Conservation (phyloP, 2,329 filamentous ascomycete genomes). For the Massarina eburnea region DNA sequence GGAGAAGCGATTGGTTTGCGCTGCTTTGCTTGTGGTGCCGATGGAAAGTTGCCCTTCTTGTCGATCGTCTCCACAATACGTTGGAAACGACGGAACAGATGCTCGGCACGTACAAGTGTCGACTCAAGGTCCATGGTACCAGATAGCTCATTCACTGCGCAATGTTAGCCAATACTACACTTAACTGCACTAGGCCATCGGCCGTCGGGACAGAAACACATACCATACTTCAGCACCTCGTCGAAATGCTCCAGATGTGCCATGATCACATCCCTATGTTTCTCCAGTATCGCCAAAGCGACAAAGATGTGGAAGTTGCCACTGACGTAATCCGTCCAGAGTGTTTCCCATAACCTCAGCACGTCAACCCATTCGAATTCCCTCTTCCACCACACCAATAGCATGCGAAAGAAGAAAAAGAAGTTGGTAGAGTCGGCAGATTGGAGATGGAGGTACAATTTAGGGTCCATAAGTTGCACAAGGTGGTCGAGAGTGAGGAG, state of each 20-base stretch:
- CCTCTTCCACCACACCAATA: conserved; percentile 97
- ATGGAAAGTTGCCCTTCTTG: conserved; percentile 83
- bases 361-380: conserved; percentile 92
- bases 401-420: conserved; percentile 99
- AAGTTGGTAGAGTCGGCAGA: conserved; percentile 95
- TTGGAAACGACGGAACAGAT: conserved; percentile 84
- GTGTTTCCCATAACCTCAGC: conserved; percentile 82
- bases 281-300: conserved; percentile 90
- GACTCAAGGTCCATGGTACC: conserved; percentile 88
- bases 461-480: conserved; percentile 94
- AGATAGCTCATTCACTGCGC: conserved; percentile 86
- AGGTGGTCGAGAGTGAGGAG: conserved; percentile 90
- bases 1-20: conserved; percentile 46
- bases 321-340: conserved; percentile 92
- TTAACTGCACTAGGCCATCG: no score
- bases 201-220: no score
- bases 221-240: conserved; percentile 93
- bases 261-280: conserved; percentile 96
- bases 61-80: conserved; percentile 88
- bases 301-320: conserved; percentile 94
- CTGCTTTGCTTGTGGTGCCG: conserved; percentile 51
- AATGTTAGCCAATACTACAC: neutral
- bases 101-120: conserved; percentile 84
- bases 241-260: conserved; percentile 91
- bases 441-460: conserved; percentile 87